phyloP scores from a whole-genome alignment of 164 flowering plant genomes.

The Macadamia tetraphylla region DNA sequence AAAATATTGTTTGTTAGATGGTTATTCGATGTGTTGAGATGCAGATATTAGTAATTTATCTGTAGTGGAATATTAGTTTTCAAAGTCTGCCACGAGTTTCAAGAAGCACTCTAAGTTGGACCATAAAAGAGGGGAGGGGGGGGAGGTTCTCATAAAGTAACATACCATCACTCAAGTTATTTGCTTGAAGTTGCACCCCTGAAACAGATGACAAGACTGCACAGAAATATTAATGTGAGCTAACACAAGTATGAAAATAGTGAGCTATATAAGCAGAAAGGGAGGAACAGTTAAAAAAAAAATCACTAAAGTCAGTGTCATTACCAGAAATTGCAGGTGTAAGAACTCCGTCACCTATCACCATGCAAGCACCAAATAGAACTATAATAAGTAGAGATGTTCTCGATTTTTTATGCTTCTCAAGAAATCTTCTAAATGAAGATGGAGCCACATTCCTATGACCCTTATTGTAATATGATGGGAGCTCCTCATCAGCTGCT shows the following conservation, averaged over 20 bases:
- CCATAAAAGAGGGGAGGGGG: not conserved
- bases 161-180: conserved; percentile 32
- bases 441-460: conserved; percentile 21
- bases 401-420: conserved; percentile 46
- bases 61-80: not conserved
- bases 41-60: not conserved
- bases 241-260: conserved; percentile 2
- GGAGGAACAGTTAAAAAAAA: not conserved
- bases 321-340: conserved; percentile 73
- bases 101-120: not conserved
- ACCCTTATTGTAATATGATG: conserved; percentile 38
- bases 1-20: not conserved
- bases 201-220: conserved; percentile 64
- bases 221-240: conserved; percentile 12
- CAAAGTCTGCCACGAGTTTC: not conserved
- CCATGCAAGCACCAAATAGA: conserved; percentile 58
- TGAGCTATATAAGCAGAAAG: not conserved
- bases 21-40: not conserved
- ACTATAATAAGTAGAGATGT: conserved; percentile 48
- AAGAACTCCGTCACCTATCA: conserved; percentile 47
- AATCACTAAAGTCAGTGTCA: conserved; percentile 1
- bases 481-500: conserved; percentile 70
- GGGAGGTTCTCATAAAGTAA: not conserved
- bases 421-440: conserved; percentile 37
- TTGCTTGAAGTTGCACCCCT: conserved; percentile 37